phyloP scores from a whole-genome alignment of 352 stramenopile species.

The Phytophthora colocasiae region DNA sequence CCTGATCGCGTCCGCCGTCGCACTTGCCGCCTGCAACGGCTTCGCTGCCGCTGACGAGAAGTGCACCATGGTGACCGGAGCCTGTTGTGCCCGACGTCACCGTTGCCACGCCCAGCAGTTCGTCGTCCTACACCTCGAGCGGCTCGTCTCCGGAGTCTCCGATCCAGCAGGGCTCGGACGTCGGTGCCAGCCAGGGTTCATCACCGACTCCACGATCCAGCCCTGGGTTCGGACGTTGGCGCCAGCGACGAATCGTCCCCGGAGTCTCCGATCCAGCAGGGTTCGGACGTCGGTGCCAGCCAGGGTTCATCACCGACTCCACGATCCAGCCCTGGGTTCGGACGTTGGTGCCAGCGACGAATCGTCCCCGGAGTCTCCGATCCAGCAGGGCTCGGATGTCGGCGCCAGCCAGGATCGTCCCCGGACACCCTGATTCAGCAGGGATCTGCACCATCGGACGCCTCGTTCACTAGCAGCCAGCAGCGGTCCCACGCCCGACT shows the following conservation, averaged over 20 bases:
- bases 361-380: neutral
- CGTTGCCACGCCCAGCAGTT: neutral
- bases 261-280: too few relatives aligned
- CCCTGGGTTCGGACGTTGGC: neutral
- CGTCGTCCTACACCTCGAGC: slow-evolving; percentile 3
- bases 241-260: neutral
- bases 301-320: too few relatives aligned
- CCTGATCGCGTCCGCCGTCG: slow-evolving; percentile 7
- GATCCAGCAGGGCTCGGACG: slow-evolving; percentile 1
- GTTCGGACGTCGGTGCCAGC: too few relatives aligned
- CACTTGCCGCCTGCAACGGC: slow-evolving; percentile 7
- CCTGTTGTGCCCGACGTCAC: neutral
- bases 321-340: too few relatives aligned
- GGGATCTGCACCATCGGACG: neutral
- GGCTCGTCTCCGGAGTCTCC: neutral
- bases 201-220: neutral
- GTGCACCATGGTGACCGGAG: slow-evolving; percentile 4
- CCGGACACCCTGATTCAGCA: too few relatives aligned
- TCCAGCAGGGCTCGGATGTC: neutral
- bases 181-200: neutral
- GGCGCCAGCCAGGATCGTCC: neutral
- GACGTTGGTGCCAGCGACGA: too few relatives aligned
- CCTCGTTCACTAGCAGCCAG: slow-evolving; percentile 6
- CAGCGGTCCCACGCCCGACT: slow-evolving; percentile 5
- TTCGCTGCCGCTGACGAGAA: slow-evolving; percentile 12